A percentile compares a stretch with the other conserved stretches of the same genome.
Conservation (phyloP, 1,284 basidiomycete species). For the Marasmius sp. region DNA sequence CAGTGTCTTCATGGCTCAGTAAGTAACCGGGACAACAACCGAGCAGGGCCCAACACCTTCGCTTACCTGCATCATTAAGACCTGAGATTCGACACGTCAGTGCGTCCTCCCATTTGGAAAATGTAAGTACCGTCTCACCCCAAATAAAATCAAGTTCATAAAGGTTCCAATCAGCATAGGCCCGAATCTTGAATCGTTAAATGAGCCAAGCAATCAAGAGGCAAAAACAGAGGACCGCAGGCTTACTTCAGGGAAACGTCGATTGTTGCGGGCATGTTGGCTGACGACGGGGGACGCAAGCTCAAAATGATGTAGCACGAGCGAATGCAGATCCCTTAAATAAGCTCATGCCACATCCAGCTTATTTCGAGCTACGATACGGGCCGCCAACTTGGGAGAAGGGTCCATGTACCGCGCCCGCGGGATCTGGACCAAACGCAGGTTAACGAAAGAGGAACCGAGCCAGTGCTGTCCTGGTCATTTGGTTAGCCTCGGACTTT, state of each 20-base stretch:
- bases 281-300: neutral
- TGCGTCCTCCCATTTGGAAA: neutral
- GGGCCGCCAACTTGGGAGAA: no score
- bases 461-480: no score
- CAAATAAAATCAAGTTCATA: constrained; percentile 48
- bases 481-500: no score
- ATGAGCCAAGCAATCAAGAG: neutral
- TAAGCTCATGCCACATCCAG: no score
- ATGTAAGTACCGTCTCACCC: constrained; percentile 30
- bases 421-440: no score
- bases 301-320: neutral
- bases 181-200: constrained; percentile 31
- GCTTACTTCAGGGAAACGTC: neutral
- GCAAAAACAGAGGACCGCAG: neutral
- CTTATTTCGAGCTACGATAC: no score
- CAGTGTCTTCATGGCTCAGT: constrained; percentile 23
- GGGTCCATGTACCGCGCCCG: no score
- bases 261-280: neutral
- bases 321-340: neutral
- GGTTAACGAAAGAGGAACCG: no score
- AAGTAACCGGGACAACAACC: constrained; percentile 2
- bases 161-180: constrained; percentile 45
- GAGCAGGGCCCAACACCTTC: neutral
- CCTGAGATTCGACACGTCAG: constrained; percentile 18
- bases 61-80: constrained; percentile 36